phyloP scores from a whole-genome alignment of 2,329 filamentous ascomycete genomes.

The Metarhizium robertsii region DNA sequence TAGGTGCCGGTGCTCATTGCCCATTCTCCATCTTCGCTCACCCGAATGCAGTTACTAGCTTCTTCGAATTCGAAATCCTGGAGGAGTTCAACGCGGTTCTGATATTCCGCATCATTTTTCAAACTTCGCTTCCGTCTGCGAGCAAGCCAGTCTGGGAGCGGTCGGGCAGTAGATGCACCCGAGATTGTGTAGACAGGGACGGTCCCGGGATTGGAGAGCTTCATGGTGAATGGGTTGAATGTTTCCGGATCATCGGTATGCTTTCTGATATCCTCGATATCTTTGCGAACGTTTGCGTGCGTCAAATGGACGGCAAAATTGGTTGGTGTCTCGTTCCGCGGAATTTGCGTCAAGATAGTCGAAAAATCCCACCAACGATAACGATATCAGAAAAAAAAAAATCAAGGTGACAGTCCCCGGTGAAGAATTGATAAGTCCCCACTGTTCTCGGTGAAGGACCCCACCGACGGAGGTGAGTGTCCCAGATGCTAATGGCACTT shows the following conservation, averaged over 20 bases:
- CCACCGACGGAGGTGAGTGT: background rate
- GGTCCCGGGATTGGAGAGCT: constrained; percentile 70
- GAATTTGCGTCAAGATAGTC: background rate
- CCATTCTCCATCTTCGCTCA: constrained; percentile 95
- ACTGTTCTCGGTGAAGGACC: constrained; percentile 3
- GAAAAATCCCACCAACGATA: no score
- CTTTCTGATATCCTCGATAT: background rate
- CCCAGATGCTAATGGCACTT: background rate
- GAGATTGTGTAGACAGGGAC: constrained; percentile 94
- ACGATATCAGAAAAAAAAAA: constrained; percentile 2
- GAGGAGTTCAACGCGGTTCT: constrained; percentile 85
- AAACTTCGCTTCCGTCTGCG: constrained; percentile 81
- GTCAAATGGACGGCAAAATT: background rate
- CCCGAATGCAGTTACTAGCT: constrained; percentile 79
- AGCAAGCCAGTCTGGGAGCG: constrained; percentile 91
- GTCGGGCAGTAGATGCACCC: constrained; percentile 77
- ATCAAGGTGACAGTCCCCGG: background rate
- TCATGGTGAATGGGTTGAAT: constrained; percentile 42
- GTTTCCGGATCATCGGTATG: background rate
- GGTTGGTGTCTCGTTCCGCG: background rate
- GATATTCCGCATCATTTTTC: constrained; percentile 87
- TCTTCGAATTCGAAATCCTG: constrained; percentile 98
- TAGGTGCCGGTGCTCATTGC: constrained; percentile 85
- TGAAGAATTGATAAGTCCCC: background rate
- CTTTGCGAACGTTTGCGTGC: background rate